A percentile compares a stretch with the other conserved stretches of the same genome.
Evolutionary conservation across 169 alveolate species (phyloP).

Genomic region (Condylostoma magnum): DNA sequence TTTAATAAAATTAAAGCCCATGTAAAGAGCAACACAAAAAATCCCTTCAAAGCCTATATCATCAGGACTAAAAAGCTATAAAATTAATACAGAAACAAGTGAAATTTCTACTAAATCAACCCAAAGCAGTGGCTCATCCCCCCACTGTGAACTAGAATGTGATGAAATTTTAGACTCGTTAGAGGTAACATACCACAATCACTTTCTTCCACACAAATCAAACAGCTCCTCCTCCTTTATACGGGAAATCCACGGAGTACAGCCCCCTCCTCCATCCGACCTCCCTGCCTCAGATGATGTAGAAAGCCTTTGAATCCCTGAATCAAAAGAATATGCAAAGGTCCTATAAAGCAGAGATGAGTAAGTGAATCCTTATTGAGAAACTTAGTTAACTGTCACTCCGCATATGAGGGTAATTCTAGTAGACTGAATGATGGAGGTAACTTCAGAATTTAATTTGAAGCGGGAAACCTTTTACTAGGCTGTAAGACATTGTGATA

Average conservation of each 20-base stretch:
- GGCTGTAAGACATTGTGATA: slow-evolving; percentile 58
- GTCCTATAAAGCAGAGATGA: background rate
- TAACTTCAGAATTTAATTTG: slow-evolving; percentile 54
- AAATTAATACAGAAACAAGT: no score
- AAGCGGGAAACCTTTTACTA: slow-evolving; percentile 70
- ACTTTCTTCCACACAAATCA: no score
- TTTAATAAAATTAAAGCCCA: no score
- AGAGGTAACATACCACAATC: no score
- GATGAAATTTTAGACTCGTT: no score
- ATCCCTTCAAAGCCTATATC: no score
- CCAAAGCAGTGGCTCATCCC: no score
- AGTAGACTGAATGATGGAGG: slow-evolving; percentile 80
- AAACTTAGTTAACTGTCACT: slow-evolving; percentile 26
- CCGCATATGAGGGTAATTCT: slow-evolving; percentile 73
- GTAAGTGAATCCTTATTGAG: background rate
- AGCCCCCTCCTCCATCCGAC: slow-evolving; percentile 11
- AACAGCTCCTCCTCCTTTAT: slow-evolving; percentile 2
- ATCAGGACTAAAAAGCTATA: no score
- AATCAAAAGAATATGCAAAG: background rate
- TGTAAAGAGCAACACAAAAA: no score
- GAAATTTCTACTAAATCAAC: no score
- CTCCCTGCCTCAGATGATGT: slow-evolving; percentile 19
- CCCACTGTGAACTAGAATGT: no score
- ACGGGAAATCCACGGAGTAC: slow-evolving; percentile 6
- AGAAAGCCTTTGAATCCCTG: background rate